A percentile compares a stretch with the other conserved stretches of the same genome.
Conservation (phyloP, 2,329 filamentous ascomycete genomes). For the Alternaria arborescens region DNA sequence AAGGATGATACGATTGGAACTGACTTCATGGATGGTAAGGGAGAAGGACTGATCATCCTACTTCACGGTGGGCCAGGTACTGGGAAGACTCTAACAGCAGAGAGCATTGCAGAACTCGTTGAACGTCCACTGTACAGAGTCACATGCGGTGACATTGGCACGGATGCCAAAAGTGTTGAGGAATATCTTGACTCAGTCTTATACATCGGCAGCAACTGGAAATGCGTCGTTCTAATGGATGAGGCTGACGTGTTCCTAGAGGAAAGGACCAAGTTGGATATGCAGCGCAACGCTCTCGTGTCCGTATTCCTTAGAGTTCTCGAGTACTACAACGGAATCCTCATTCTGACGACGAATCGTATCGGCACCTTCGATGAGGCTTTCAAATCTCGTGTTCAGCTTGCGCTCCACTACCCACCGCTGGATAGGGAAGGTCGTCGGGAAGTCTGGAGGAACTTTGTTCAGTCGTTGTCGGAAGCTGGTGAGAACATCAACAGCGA, state of each 20-base stretch:
- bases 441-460: background rate
- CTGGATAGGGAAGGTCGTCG: background rate
- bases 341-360: slow-evolving; percentile 56
- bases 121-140: too few species aligned
- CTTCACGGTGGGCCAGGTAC: too few species aligned
- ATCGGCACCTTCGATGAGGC: slow-evolving; percentile 52
- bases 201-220: slow-evolving; percentile 44
- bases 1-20: too few species aligned
- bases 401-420: slow-evolving; percentile 1
- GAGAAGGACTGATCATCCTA: too few species aligned
- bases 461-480: background rate
- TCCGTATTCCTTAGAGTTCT: slow-evolving; percentile 46
- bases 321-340: slow-evolving; percentile 55
- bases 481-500: background rate
- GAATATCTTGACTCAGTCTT: slow-evolving; percentile 1
- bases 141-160: too few species aligned
- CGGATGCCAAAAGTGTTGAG: slow-evolving; percentile 4
- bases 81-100: too few species aligned
- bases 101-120: too few species aligned
- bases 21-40: too few species aligned
- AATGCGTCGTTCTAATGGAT: slow-evolving; percentile 57
- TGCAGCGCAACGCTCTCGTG: slow-evolving; percentile 32
- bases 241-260: slow-evolving; percentile 63
- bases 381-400: slow-evolving; percentile 39
- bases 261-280: slow-evolving; percentile 44